These are phyloP conservation scores for Zymoseptoria tritici DNA, from an alignment of 2,329 filamentous ascomycete genomes.

Conservation along the genomic window DNA sequence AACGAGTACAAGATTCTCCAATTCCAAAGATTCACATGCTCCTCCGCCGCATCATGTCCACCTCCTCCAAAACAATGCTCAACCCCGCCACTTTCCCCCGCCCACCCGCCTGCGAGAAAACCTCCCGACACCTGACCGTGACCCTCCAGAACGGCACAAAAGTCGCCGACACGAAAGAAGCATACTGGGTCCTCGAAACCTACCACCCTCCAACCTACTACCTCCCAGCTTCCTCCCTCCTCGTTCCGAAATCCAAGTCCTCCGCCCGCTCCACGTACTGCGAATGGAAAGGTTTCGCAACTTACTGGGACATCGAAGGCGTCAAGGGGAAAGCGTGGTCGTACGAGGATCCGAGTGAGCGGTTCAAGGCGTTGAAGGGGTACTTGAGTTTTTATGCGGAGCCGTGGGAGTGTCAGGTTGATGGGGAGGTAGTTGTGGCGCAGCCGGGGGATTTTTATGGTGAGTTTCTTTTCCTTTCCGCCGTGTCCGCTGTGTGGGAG, in stretches of 20 bases:
- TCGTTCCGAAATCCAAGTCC: slow-evolving; percentile 42
- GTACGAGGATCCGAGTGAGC: slow-evolving; percentile 48
- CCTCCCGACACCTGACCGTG: slow-evolving; percentile 47
- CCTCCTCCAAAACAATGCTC: slow-evolving; percentile 31
- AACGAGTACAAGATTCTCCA: too few relatives aligned
- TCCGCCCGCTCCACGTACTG: slow-evolving; percentile 42
- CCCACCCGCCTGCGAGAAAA: slow-evolving; percentile 47
- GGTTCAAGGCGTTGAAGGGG: slow-evolving; percentile 48
- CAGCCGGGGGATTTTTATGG: slow-evolving; percentile 59
- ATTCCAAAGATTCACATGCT: not conserved
- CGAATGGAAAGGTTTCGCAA: slow-evolving; percentile 56
- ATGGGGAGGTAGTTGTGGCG: slow-evolving; percentile 52
- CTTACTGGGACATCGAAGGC: slow-evolving; percentile 36
- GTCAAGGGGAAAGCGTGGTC: slow-evolving; percentile 52
- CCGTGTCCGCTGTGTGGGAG: too few relatives aligned
- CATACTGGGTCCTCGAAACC: slow-evolving; percentile 57
- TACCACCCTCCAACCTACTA: slow-evolving; percentile 59
- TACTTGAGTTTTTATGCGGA: slow-evolving; percentile 54
- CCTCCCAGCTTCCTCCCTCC: slow-evolving; percentile 46
- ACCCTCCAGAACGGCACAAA: slow-evolving; percentile 45
- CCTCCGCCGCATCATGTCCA: slow-evolving; percentile 16
- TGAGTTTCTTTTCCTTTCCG: not conserved
- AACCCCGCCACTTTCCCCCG: slow-evolving; percentile 54
- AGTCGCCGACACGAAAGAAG: slow-evolving; percentile 52
- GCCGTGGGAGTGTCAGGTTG: slow-evolving; percentile 56